These are phyloP conservation scores for Xylariaceae sp. DNA, from an alignment of 2,329 filamentous ascomycete genomes.

Conservation along the genomic window DNA sequence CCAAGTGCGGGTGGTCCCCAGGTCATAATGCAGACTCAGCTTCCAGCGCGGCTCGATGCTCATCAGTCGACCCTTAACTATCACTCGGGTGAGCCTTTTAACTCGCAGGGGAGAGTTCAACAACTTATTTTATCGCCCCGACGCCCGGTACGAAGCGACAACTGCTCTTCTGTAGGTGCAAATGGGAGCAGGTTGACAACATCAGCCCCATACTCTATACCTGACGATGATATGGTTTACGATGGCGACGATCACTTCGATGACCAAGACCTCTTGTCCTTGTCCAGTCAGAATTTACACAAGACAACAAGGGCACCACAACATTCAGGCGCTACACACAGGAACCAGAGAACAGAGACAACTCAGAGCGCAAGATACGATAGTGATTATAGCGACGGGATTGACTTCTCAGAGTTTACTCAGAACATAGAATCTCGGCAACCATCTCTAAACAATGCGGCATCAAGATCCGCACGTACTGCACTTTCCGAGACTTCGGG, in stretches of 20 bases:
- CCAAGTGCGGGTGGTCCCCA: conserved; percentile 35
- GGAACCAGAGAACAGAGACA: conserved; percentile 23
- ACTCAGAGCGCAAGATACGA: conserved; percentile 23
- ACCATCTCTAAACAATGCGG: conserved; percentile 28
- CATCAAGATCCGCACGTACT: conserved; percentile 30
- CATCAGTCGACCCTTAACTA: conserved; percentile 6
- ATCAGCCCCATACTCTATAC: conserved; percentile 12
- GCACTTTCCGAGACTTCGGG: conserved; percentile 47
- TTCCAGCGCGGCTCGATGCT: conserved; percentile 28
- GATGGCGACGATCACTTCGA: conserved; percentile 33
- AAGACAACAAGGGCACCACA: conserved; percentile 12
- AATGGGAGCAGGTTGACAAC: conserved; percentile 15
- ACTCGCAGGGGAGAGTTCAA: conserved; percentile 13
- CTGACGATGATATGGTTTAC: conserved; percentile 30
- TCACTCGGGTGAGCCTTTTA: conserved; percentile 17
- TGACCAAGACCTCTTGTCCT: conserved; percentile 17
- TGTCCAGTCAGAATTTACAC: conserved; percentile 8
- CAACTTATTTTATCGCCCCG: conserved; percentile 15
- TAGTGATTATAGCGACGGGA: conserved; percentile 47
- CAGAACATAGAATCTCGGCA: conserved; percentile 45
- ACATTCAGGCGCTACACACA: conserved; percentile 16
- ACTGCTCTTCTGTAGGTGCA: not conserved
- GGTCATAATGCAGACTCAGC: conserved; percentile 49
- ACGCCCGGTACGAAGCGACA: conserved; percentile 18
- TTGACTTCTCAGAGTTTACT: conserved; percentile 49